Percentiles rank a stretch among this genome's conserved stretches.
Conservation (phyloP, 305 asterid species). For the Vinca major region DNA sequence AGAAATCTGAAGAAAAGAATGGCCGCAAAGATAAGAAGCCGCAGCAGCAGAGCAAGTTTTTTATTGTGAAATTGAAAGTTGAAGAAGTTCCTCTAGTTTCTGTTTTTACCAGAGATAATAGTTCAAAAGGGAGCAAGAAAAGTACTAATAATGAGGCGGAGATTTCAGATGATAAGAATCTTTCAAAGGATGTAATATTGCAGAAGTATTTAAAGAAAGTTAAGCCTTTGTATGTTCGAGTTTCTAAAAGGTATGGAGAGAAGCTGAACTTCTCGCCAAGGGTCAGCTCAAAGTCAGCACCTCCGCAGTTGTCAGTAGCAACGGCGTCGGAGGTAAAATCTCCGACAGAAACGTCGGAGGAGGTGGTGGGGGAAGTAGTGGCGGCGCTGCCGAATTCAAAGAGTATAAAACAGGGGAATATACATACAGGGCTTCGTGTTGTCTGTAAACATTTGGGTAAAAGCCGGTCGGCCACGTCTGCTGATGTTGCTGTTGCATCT, state of each 20-base stretch:
- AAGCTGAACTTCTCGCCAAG: conserved; percentile 41
- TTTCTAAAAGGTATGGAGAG: conserved; percentile 58
- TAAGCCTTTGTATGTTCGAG: conserved; percentile 67
- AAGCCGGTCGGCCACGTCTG: conserved; percentile 53
- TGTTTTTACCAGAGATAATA: conserved; percentile 43
- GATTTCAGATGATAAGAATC: conserved; percentile 33
- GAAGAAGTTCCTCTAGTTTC: conserved; percentile 51
- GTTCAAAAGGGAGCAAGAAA: conserved; percentile 23
- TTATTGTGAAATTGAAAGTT: conserved; percentile 50
- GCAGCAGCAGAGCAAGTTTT: conserved; percentile 27
- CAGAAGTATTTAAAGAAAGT: conserved; percentile 71
- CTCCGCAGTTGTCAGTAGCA: conserved; percentile 2
- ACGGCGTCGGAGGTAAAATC: conserved; percentile 19
- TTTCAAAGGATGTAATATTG: conserved; percentile 40
- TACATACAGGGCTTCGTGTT: conserved; percentile 49
- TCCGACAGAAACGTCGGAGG: background rate
- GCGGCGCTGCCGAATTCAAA: conserved; percentile 21
- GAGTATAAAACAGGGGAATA: conserved; percentile 42
- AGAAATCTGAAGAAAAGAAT: conserved; percentile 18
- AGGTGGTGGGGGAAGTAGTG: conserved; percentile 8
- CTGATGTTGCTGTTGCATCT: conserved; percentile 22
- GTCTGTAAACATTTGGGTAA: conserved; percentile 56
- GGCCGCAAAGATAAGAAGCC: conserved; percentile 11
- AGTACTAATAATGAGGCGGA: conserved; percentile 7
- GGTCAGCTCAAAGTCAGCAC: conserved; percentile 24